Conservation (phyloP, 306 rosid genomes). For the Senna tora region DNA sequence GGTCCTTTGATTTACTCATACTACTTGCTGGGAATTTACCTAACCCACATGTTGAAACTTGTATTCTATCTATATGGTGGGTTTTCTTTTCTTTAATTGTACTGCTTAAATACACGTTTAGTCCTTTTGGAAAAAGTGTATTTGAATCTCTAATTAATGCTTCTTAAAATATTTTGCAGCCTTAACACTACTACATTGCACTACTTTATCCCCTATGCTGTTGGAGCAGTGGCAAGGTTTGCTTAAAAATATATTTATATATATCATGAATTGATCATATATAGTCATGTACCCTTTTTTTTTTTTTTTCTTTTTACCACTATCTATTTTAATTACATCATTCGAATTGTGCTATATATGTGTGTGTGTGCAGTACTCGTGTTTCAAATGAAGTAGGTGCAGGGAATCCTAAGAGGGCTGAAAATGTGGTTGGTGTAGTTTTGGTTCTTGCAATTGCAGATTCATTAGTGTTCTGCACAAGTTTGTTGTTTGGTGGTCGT, state of each 20-base stretch:
- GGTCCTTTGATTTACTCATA: slow-evolving; percentile 68
- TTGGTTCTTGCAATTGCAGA: slow-evolving; percentile 48
- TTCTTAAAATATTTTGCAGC: slow-evolving; percentile 39
- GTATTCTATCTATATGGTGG: slow-evolving; percentile 67
- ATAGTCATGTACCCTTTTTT: too few relatives aligned
- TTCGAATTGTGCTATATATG: too few relatives aligned
- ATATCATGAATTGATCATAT: too few relatives aligned
- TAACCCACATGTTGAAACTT: slow-evolving; percentile 58
- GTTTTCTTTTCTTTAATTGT: neutral
- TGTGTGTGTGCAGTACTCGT: slow-evolving; percentile 68
- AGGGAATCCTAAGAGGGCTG: slow-evolving; percentile 55
- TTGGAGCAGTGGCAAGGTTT: slow-evolving; percentile 71
- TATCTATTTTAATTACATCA: too few relatives aligned
- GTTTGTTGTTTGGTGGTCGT: slow-evolving; percentile 39
- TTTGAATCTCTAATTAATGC: too few relatives aligned
- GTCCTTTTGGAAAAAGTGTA: too few relatives aligned
- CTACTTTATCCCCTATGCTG: slow-evolving; percentile 55
- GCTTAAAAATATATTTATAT: neutral
- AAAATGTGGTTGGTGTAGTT: slow-evolving; percentile 42
- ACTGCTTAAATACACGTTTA: too few relatives aligned
- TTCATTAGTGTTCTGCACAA: slow-evolving; percentile 35
- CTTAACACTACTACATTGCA: slow-evolving; percentile 56
- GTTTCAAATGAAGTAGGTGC: slow-evolving; percentile 76
- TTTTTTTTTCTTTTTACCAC: too few relatives aligned
- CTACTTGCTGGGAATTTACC: slow-evolving; percentile 65